A percentile compares a stretch with the other conserved stretches of the same genome.
Evolutionary conservation across 2,329 filamentous ascomycete genomes (phyloP).

Genomic region (Microdochium trichocladiopsis): DNA sequence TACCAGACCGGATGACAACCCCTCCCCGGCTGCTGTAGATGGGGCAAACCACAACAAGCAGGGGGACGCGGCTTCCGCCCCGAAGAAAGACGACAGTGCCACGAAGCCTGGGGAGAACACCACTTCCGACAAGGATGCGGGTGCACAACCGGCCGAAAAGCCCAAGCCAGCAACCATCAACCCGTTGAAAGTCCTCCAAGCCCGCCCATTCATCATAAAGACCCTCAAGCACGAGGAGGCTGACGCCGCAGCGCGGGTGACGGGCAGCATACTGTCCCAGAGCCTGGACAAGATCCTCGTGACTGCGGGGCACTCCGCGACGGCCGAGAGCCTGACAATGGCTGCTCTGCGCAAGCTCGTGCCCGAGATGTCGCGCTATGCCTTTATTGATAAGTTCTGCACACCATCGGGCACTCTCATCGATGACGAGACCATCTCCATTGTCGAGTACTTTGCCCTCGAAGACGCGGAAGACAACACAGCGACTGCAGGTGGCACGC

Average conservation of each 20-base stretch:
- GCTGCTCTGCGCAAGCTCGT: neutral
- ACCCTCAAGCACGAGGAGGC: neutral
- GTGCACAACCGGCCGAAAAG: neutral
- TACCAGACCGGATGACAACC: neutral
- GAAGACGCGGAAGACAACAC: neutral
- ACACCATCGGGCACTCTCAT: neutral
- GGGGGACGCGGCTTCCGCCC: neutral
- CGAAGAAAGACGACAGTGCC: neutral
- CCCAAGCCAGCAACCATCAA: neutral
- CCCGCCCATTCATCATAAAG: neutral
- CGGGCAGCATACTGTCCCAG: neutral
- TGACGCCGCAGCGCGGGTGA: neutral
- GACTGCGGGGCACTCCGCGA: neutral
- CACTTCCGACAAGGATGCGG: neutral
- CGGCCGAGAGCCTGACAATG: neutral
- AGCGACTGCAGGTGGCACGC: neutral
- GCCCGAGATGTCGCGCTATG: neutral
- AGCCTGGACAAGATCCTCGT: neutral
- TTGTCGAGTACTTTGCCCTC: neutral
- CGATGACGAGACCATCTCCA: neutral
- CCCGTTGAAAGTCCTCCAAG: neutral
- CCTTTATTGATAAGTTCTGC: neutral
- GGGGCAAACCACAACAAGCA: neutral
- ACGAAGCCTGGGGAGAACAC: neutral
- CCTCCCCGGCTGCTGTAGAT: neutral